Conservation (phyloP, 257 asterid genomes). For the Solanum dulcamara region DNA sequence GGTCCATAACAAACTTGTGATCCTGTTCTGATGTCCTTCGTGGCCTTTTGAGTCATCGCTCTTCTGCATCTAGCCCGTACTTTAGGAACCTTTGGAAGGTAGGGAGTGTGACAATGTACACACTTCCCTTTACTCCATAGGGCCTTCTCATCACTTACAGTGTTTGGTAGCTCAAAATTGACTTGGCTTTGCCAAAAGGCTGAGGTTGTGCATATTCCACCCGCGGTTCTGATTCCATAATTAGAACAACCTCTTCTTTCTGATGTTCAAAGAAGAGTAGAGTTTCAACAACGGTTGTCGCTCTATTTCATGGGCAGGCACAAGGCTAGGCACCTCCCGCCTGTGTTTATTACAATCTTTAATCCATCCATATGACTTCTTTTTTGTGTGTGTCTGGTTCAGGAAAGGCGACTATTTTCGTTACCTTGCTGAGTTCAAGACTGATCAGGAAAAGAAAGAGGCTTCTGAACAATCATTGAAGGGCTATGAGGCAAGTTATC, state of each 20-base stretch:
- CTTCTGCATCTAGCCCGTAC: accelerated
- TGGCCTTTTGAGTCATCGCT: neutral
- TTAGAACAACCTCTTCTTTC: neutral
- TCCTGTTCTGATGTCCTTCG: neutral
- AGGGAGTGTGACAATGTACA: neutral
- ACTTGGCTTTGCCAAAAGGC: neutral
- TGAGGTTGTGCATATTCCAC: neutral
- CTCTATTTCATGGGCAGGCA: neutral
- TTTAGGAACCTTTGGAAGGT: neutral
- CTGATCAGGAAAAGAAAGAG: conserved; percentile 67
- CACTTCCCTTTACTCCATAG: neutral
- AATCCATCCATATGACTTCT: neutral
- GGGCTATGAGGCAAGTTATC: conserved; percentile 63
- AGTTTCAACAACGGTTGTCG: neutral
- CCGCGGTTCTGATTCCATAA: neutral
- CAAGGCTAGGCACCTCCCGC: accelerated
- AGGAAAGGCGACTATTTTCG: conserved; percentile 87
- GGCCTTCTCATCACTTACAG: neutral
- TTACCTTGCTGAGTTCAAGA: conserved; percentile 81
- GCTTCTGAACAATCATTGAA: conserved; percentile 69
- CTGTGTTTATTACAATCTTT: neutral
- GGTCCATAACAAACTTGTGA: neutral
- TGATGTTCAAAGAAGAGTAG: neutral
- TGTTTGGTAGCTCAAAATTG: neutral
- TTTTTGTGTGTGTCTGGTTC: neutral